Evolutionary conservation across 2,329 filamentous ascomycete species (phyloP).

Genomic region (Fusarium begoniae): DNA sequence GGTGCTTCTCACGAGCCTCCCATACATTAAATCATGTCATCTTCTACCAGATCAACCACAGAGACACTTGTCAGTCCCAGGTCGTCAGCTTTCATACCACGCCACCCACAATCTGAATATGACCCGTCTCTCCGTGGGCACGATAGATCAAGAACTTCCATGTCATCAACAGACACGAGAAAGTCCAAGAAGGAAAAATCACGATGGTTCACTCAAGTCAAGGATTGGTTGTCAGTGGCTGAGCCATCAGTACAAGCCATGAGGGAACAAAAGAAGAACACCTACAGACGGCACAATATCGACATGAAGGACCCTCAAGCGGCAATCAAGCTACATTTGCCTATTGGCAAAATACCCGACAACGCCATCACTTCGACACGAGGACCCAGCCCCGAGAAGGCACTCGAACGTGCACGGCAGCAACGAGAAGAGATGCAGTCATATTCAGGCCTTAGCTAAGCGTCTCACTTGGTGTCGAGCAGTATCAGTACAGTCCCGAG

Average conservation of each 20-base stretch:
- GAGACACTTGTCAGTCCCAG: constrained; percentile 10
- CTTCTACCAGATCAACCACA: neutral
- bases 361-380: constrained; percentile 57
- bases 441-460: constrained; percentile 38
- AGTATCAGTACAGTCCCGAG: constrained; percentile 47
- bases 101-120: constrained; percentile 37
- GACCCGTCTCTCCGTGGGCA: constrained; percentile 34
- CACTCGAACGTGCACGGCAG: constrained; percentile 48
- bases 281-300: constrained; percentile 56
- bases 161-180: constrained; percentile 12
- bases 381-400: constrained; percentile 58
- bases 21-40: constrained; percentile 10
- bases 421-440: constrained; percentile 46
- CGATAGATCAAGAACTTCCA: constrained; percentile 23
- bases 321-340: constrained; percentile 57
- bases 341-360: constrained; percentile 55
- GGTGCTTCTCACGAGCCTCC: neutral
- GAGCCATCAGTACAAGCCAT: constrained; percentile 62
- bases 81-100: constrained; percentile 23
- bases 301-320: constrained; percentile 54
- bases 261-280: constrained; percentile 55
- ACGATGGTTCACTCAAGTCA: constrained; percentile 56
- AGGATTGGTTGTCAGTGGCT: constrained; percentile 58
- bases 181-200: constrained; percentile 44
- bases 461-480: constrained; percentile 48